Percentiles rank a stretch among this genome's conserved stretches.
phyloP scores from a whole-genome alignment of 2,329 filamentous ascomycete species.

The Botrytis byssoidea region DNA sequence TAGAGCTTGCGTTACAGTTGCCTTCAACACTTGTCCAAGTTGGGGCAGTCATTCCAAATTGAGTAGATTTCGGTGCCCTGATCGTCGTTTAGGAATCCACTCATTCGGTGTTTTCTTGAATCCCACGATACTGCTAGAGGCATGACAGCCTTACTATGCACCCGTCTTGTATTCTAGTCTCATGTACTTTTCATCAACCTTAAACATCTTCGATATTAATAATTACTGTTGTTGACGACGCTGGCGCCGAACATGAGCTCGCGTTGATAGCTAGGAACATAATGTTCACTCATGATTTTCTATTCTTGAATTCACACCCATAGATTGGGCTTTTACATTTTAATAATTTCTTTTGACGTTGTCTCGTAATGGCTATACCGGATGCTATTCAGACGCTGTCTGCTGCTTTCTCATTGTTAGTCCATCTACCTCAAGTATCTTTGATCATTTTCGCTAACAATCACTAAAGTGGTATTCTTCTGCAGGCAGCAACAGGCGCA shows the following conservation, averaged over 20 bases:
- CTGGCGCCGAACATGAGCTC: conserved; percentile 29
- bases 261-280: conserved; percentile 29
- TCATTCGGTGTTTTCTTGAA: background rate
- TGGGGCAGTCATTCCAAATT: conserved; percentile 16
- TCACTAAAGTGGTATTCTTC: conserved; percentile 37
- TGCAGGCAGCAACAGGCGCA: conserved; percentile 37
- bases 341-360: conserved; percentile 31
- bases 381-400: conserved; percentile 37
- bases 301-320: conserved; percentile 34
- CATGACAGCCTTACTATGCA: background rate
- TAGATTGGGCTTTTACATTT: conserved; percentile 36
- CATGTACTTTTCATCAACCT: conserved; percentile 9
- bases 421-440: conserved; percentile 14
- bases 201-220: conserved; percentile 24
- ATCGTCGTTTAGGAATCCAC: conserved; percentile 23
- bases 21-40: background rate
- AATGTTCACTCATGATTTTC: conserved; percentile 31
- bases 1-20: conserved; percentile 22
- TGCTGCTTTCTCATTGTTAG: conserved; percentile 40
- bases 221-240: conserved; percentile 29
- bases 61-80: conserved; percentile 21
- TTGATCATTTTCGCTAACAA: conserved; percentile 24
- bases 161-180: background rate
- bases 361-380: conserved; percentile 35
- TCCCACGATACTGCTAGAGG: conserved; percentile 10